These are phyloP conservation scores for Pinus albicaulis DNA, from an alignment of 75 land plant species.

Conservation along the genomic window DNA sequence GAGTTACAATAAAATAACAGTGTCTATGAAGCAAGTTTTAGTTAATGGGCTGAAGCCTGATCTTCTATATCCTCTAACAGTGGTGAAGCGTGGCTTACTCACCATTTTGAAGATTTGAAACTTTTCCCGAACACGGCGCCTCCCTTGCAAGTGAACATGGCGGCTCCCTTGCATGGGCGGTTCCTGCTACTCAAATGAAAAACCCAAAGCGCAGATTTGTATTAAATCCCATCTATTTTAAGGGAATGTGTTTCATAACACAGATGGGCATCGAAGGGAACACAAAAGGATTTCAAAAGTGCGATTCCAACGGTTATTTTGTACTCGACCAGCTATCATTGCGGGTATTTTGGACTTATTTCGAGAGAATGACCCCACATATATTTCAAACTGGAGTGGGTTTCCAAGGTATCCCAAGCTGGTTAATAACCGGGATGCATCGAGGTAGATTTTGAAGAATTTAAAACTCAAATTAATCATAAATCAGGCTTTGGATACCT, in stretches of 20 bases:
- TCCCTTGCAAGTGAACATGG: background rate
- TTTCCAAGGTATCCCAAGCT: no score
- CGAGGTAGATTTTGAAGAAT: no score
- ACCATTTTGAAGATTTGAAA: constrained; percentile 38
- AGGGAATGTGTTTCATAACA: background rate
- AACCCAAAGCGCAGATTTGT: no score
- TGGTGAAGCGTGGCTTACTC: background rate
- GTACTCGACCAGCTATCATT: background rate
- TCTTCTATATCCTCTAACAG: background rate
- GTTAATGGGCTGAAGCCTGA: background rate
- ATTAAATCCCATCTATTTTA: background rate
- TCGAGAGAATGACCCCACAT: no score
- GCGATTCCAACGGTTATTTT: background rate
- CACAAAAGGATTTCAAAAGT: background rate
- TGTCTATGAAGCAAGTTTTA: background rate
- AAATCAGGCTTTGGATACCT: no score
- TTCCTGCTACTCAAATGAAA: no score
- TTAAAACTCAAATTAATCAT: no score
- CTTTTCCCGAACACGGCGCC: constrained; percentile 23
- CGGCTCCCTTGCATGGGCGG: background rate
- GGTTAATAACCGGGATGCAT: no score
- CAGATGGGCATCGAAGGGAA: background rate
- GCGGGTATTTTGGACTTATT: no score
- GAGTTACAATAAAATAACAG: background rate
- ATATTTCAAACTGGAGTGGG: no score